Evolutionary conservation across 805 yeast species (phyloP), one percentile per base, ranked within the genome.

Genomic region (Debaryomyces maramus): DNA sequence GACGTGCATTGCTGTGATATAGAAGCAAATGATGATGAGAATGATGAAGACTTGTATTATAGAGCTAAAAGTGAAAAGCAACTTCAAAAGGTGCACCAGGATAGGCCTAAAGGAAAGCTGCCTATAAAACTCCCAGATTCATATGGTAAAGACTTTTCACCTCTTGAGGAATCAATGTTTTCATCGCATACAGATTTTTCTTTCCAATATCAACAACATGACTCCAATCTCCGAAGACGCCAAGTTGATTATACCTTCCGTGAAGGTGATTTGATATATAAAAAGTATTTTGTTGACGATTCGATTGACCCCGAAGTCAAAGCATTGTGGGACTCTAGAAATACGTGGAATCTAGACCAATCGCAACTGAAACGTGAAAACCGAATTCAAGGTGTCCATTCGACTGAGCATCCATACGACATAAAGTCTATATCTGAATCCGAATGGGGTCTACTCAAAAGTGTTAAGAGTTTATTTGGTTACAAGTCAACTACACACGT

Each of bases 221-320:
- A 24, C 19, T 53, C 51, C 4, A 43, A 48, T 32, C 31, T 45
- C 9, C 32, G 62, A 23, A 56, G 49, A 33, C 52, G 46, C 23
- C 41, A 48, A 14, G 70, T 60, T 8, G 82, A 81, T 53, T 80
- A 80, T 55, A 73, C 82, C 0, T 73, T 75, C 1, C 63, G 87
- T 43, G 87, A 81, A 52, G 81, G 78, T 1, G 87, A 81, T 53
- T 48, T 68, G 22, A 77, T 78, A 42, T 74, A 64, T 50, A 61
- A 66, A 31, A 69, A 69, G 34, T 67, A 60, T 45, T 61, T 65
- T 32, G 51, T 53, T 14, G 61, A 72, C 40, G 61, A 61, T 15
- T 61, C 61, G 11, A 74, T 76, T 21, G 82, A 77, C 50, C 75
- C 77, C 0, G 82, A 76, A 45, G 71, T 77, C 34, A 68, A 67